Percentiles rank a stretch among this genome's conserved stretches.
Conservation (phyloP, 75 land plant genomes). For the Picea glauca region DNA sequence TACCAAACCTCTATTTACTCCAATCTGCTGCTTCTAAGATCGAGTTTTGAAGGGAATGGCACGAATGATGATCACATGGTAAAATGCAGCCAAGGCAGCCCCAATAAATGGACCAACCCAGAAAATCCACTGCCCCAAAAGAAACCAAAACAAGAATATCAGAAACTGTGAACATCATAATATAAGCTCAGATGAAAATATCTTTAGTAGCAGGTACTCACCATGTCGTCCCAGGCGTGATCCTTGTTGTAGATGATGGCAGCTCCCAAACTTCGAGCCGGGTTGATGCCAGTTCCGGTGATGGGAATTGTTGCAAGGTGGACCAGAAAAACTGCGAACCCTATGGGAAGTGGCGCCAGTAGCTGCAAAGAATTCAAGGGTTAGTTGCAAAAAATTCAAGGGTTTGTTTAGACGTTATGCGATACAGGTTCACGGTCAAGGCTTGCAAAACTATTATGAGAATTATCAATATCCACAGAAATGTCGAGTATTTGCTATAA, state of each 20-base stretch:
- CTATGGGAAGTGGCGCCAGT: constrained; percentile 43
- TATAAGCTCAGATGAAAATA: too few relatives aligned
- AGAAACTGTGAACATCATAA: too few relatives aligned
- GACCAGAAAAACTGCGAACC: constrained; percentile 41
- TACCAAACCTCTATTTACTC: too few relatives aligned
- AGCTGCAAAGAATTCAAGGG: too few relatives aligned
- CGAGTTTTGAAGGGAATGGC: constrained; percentile 49
- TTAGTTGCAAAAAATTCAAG: too few relatives aligned
- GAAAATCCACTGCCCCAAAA: constrained; percentile 56
- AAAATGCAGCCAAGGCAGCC: constrained; percentile 50
- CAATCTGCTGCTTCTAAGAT: too few relatives aligned
- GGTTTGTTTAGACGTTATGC: too few relatives aligned
- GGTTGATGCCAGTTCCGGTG: constrained; percentile 43
- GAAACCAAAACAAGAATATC: not conserved
- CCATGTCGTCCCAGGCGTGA: constrained; percentile 29
- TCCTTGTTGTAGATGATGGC: constrained; percentile 30
- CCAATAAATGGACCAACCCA: constrained; percentile 69
- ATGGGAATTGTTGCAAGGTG: constrained; percentile 47
- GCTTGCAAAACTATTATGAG: too few relatives aligned
- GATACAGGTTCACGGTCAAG: too few relatives aligned
- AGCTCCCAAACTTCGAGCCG: constrained; percentile 36
- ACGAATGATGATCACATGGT: constrained; percentile 44
- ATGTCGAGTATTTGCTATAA: too few relatives aligned
- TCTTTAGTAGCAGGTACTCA: too few relatives aligned
- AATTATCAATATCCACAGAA: too few relatives aligned